Conservation (phyloP, 352 stramenopile species). For the Blastocystis sp. region DNA sequence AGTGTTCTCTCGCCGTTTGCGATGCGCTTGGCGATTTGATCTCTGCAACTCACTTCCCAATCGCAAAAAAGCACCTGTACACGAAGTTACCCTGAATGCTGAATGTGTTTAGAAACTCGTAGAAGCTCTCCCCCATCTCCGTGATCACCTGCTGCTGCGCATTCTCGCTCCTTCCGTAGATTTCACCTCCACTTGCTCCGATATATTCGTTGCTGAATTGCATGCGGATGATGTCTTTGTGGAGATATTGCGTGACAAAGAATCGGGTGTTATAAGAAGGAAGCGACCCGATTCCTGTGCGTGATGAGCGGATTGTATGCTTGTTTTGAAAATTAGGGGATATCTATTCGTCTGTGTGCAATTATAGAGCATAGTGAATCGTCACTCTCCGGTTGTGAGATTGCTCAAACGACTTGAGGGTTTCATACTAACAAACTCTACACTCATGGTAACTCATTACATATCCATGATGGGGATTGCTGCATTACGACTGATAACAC, state of each 20-base stretch:
- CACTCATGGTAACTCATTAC: too few species aligned
- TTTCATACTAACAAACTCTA: too few species aligned
- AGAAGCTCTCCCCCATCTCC: slow-evolving; percentile 39
- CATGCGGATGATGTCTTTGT: slow-evolving; percentile 21
- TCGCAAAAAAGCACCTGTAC: neutral
- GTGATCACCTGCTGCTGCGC: neutral
- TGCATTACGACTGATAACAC: too few species aligned
- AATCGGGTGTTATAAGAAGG: neutral
- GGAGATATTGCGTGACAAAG: neutral
- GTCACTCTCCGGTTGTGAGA: too few species aligned
- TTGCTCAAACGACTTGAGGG: too few species aligned
- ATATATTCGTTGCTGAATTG: slow-evolving; percentile 53
- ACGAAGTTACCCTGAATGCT: slow-evolving; percentile 20
- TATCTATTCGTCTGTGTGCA: too few species aligned
- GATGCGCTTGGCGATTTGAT: slow-evolving; percentile 65
- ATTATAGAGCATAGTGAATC: too few species aligned
- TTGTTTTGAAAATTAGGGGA: too few species aligned
- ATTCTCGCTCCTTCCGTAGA: slow-evolving; percentile 20
- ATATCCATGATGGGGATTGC: too few species aligned
- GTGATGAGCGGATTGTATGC: too few species aligned
- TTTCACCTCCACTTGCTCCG: slow-evolving; percentile 31
- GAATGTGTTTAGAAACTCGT: slow-evolving; percentile 41
- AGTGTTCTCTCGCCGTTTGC: slow-evolving; percentile 32
- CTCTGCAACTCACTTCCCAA: neutral
- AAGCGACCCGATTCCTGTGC: too few species aligned